Evolutionary conservation across 1,284 basidiomycete species (phyloP).

Genomic region (Mycena citricolor): DNA sequence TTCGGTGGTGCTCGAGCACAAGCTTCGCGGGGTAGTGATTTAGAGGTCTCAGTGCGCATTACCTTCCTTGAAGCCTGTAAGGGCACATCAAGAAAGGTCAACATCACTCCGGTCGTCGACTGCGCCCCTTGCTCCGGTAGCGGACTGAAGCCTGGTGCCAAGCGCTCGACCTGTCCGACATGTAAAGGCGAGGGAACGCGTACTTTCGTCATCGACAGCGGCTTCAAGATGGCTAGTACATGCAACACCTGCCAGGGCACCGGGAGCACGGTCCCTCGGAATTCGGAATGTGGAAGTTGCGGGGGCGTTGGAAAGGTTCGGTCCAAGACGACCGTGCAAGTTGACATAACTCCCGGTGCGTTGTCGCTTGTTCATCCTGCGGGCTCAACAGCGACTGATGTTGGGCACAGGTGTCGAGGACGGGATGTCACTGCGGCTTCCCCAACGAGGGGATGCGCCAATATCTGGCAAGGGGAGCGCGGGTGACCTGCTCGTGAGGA

Average conservation of each 20-base stretch:
- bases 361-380: conserved; percentile 20
- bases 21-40: conserved; percentile 75
- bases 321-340: conserved; percentile 74
- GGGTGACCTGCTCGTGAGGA: conserved; percentile 88
- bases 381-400: conserved; percentile 12
- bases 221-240: conserved; percentile 97
- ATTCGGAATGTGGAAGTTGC: conserved; percentile 80
- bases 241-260: conserved; percentile 86
- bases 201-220: conserved; percentile 90
- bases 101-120: conserved; percentile 79
- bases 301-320: conserved; percentile 88
- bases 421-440: conserved; percentile 90
- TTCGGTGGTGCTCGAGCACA: conserved; percentile 57
- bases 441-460: conserved; percentile 85
- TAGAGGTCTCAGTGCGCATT: conserved; percentile 79
- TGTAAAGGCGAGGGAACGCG: conserved; percentile 89
- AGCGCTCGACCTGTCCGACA: conserved; percentile 76
- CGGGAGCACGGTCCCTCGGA: conserved; percentile 79
- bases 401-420: conserved; percentile 85
- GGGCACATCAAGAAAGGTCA: conserved; percentile 80
- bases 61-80: conserved; percentile 94
- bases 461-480: conserved; percentile 72
- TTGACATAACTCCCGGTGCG: conserved; percentile 86
- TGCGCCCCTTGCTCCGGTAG: conserved; percentile 85
- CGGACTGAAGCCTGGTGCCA: conserved; percentile 86